Evolutionary conservation across 164 flowering plant species (phyloP).

Genomic region (Berberis vulgaris): DNA sequence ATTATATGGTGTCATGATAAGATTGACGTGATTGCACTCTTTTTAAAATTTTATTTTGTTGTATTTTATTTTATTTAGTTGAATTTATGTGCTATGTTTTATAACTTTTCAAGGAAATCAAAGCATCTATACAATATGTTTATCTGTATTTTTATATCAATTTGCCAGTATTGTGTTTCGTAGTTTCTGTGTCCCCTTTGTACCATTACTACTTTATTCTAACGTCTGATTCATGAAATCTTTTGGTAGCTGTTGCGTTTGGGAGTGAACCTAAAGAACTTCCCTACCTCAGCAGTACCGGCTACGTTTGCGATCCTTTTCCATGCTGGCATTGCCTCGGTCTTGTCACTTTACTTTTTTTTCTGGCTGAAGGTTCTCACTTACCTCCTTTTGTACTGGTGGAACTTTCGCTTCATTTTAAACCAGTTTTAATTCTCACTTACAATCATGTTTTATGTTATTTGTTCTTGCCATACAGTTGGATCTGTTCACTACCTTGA

Average conservation of each 20-base stretch:
- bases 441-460: neutral
- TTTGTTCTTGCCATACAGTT: slow-evolving; percentile 38
- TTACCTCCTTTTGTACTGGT: neutral
- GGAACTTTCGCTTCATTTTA: neutral
- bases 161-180: too few species aligned
- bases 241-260: slow-evolving; percentile 52
- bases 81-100: too few species aligned
- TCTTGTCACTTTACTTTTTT: slow-evolving; percentile 60
- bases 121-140: too few species aligned
- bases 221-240: neutral
- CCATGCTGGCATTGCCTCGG: slow-evolving; percentile 78
- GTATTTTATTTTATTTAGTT: too few species aligned
- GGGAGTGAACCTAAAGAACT: slow-evolving; percentile 77
- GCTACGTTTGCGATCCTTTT: slow-evolving; percentile 71
- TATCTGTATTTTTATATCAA: too few species aligned
- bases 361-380: slow-evolving; percentile 88
- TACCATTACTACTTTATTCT: neutral
- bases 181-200: neutral
- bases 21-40: too few species aligned
- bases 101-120: too few species aligned
- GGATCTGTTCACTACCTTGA: slow-evolving; percentile 88
- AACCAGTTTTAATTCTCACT: neutral
- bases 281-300: slow-evolving; percentile 62
- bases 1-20: too few species aligned
- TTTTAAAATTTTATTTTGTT: too few species aligned